Base-by-base conservation (phyloP, 371 early-diverging fungal genomes). In the Rhizopus microsporus region DNA sequence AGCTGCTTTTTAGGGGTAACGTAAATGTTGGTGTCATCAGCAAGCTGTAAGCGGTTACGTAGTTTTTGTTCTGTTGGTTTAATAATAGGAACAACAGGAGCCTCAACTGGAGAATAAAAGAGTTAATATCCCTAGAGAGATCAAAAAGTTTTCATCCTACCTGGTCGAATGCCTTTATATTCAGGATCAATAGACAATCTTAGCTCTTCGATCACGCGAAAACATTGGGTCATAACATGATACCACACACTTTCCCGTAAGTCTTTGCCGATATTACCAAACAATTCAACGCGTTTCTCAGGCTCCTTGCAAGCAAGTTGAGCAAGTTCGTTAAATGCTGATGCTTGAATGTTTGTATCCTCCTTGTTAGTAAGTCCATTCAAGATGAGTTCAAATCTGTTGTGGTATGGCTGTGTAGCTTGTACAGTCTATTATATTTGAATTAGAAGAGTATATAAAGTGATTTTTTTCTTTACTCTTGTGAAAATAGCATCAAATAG, bases 261-360 rank as follows among this genome's bases (percentile, higher is more conserved):
- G 3, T 71, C 67, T n/a, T 62, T 65, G n/a, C 64, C 57, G 8
- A 72, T 67, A 4, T 71, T 70, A 4, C 54, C 42, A 55, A 75
- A 83, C 5, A 83, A 56, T 0, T 67, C 65, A 3, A 38, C 39
- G 30, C 85, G 78, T 49, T 69, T 56, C 3, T 61, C 57, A 0
- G 75, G 59, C 1, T 51, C 35, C 35, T 75, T 68, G 16, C 65
- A 62, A 6, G 80, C 56, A 37, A 82, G 40, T 3, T 58, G 53
- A 13, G 68, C 73, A 7, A 85, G 59, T 51, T 85, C 85, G 16
- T 76, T 70, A 63, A 69, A 83, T 0, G 85, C 83, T 15, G 68
- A 59, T 8, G 64, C 60, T 54, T 67, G 44, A n/a, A 49, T 42
- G 9, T 23, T 13, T 56, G 54, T 44, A 16, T 46, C 33, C 9